Base-by-base conservation (phyloP, 208 protist genomes). In the Leishmania aethiopica region DNA sequence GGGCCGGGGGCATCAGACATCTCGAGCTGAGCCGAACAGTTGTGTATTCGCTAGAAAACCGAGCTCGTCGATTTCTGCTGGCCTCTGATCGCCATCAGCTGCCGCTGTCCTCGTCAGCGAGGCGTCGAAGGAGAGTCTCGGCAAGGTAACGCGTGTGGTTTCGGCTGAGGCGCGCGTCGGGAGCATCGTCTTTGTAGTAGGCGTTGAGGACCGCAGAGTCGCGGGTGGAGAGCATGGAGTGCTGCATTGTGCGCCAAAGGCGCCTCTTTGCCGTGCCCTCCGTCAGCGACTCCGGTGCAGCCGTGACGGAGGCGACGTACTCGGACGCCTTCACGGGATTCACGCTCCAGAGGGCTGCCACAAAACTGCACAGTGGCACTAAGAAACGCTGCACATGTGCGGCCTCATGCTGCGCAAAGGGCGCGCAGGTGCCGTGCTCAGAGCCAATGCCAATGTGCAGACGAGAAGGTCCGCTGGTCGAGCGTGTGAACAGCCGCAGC, bases 181-280 rank as follows among this genome's bases (percentile, higher is more conserved):
- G 90, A 25, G 75, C 82, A 25, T 75, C 75, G 67, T 88, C 84
- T 45, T 73, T 86, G 74, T 88, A 87, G 81, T 94, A 86, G 3
- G 91, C 91, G 2, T 82, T 78, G 37, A 97, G 80, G 42, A 97
- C 67, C 13, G 90, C 90, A 35, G 91, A 85, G 64, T 97, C 94
- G 3, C 94, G 84, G 42, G 94, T 97, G 71, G 93, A 96, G 47
- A 97, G 87, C 93, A 97, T 95, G 0, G 93, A 78, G 42, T 89
- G 87, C 80, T 96, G 92, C 94, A 97, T 97, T 35, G 90, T 91
- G 17, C 83, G 66, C 94, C 94, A 97, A 55, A 96, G 84, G 25
- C 92, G 86, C 19, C 75, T 1, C 72, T 94, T 94, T 10, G 88
- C 80, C 8, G 74, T 78, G 37, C 60, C 60, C 10, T 81, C 70